Evolutionary conservation across 352 stramenopile species (phyloP).

Genomic region (Sclerospora graminicola): DNA sequence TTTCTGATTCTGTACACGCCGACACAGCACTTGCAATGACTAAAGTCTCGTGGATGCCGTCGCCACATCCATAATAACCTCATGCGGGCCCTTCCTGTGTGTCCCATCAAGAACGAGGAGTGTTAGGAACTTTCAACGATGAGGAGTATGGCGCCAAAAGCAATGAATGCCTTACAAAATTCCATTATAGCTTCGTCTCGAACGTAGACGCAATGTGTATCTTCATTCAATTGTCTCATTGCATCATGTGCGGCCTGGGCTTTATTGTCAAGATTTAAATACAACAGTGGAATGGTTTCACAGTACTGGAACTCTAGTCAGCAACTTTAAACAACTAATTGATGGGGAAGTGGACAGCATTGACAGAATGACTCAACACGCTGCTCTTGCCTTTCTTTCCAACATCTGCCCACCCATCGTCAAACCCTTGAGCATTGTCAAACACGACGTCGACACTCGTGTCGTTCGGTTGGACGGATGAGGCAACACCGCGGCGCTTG

Average conservation of each 20-base stretch:
- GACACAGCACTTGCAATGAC: no score
- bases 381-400: conserved; percentile 68
- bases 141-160: no score
- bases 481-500: conserved; percentile 16
- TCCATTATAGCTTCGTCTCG: no score
- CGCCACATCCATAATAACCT: no score
- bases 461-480: conserved; percentile 3
- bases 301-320: conserved; percentile 74
- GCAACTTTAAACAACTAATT: conserved; percentile 82
- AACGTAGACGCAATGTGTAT: no score
- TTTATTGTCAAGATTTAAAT: conserved; percentile 69
- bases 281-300: conserved; percentile 81
- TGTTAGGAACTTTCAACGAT: no score
- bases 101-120: no score
- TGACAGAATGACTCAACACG: conserved; percentile 55
- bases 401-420: conserved; percentile 73
- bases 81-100: no score
- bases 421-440: conserved; percentile 23
- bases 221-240: no score
- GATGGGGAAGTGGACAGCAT: conserved; percentile 55
- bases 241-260: conserved; percentile 24
- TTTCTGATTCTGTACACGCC: no score
- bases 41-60: no score
- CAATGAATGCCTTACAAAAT: no score
- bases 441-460: conserved; percentile 4